Base-by-base conservation (phyloP, 2,329 filamentous ascomycete genomes). In the Aspergillus sp. region DNA sequence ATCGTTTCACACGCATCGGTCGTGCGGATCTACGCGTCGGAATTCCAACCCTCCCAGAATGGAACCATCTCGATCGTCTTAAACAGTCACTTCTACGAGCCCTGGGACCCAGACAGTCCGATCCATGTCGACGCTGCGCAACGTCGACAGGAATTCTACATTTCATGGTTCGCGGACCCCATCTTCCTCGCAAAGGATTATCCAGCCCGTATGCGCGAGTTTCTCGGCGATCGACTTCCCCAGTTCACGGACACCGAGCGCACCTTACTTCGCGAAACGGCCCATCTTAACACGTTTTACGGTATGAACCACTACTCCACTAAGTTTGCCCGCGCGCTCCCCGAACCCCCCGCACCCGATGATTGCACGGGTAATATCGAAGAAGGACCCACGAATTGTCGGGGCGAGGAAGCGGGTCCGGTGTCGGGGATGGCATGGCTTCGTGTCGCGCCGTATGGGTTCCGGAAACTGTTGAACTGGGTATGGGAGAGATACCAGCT, bases 121-220 rank as follows among this genome's bases (percentile, higher is more conserved):
- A 52, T 49, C 4, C 62, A 70, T 45, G 50, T 61, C 18, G 66
- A 58, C 1, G 66, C 67, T 5, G 64, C 66, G 7, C 59, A 67
- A 24, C 64, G 64, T 36, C 62, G 66, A 22, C 57, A 63, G 6
- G 56, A 61, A 22, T 70, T 70, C 49, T 64, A 68, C 45, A 63
- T 70, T 60, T 77, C 71, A 16, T 78, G 74, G 72, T 80, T 78
- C 61, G 73, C 68, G 4, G 69, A 77, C 36, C 77, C 77, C 0
- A 67, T 76, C 24, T 78, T 73, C 61, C 60, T 76, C 6, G 75
- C 70, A 3, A 69, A 72, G 29, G 77, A 80, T 65, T 80, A 80
- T 58, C 74, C 75, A 1, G 47, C 62, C 1, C 65, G 58, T 10
- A 68, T 78, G 45, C 49, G 60, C 2, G 56, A 18, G 26, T 45